Percentiles rank a stretch among this genome's conserved stretches.
Evolutionary conservation across 2,329 filamentous ascomycete genomes (phyloP).

Genomic region (Boeremia exigua): DNA sequence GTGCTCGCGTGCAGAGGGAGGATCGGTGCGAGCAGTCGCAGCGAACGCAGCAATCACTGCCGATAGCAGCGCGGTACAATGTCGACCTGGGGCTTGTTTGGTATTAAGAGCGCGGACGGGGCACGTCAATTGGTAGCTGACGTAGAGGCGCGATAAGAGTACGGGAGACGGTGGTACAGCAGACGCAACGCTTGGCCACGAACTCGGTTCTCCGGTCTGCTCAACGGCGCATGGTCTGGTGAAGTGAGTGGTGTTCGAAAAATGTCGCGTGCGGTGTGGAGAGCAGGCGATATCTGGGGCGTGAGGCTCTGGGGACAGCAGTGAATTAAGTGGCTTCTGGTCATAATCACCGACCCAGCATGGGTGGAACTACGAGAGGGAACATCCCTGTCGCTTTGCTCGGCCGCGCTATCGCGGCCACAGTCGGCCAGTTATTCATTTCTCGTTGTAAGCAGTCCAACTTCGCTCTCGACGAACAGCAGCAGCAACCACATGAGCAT

Average conservation of each 20-base stretch:
- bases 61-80: slow-evolving; percentile 23
- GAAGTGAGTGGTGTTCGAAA: slow-evolving; percentile 13
- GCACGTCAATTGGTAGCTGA: slow-evolving; percentile 42
- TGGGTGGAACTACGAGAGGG: slow-evolving; percentile 1
- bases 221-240: slow-evolving; percentile 30
- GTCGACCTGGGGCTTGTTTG: slow-evolving; percentile 23
- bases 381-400: slow-evolving; percentile 11
- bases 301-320: slow-evolving; percentile 18
- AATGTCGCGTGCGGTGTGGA: slow-evolving; percentile 25
- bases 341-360: slow-evolving; percentile 5
- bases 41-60: slow-evolving; percentile 20
- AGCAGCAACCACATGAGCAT: background rate
- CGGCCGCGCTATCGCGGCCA: slow-evolving; percentile 6
- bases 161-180: slow-evolving; percentile 38
- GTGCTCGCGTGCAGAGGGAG: slow-evolving; percentile 14
- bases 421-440: slow-evolving; percentile 15
- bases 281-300: slow-evolving; percentile 12
- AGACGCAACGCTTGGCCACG: slow-evolving; percentile 31
- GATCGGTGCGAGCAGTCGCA: slow-evolving; percentile 12
- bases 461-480: background rate
- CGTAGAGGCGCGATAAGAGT: slow-evolving; percentile 43
- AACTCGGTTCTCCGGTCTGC: slow-evolving; percentile 21
- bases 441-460: slow-evolving; percentile 4
- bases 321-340: slow-evolving; percentile 17
- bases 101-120: slow-evolving; percentile 20